phyloP scores from a whole-genome alignment of 2,329 filamentous ascomycete species.

The Colletotrichum neosansevieriae region DNA sequence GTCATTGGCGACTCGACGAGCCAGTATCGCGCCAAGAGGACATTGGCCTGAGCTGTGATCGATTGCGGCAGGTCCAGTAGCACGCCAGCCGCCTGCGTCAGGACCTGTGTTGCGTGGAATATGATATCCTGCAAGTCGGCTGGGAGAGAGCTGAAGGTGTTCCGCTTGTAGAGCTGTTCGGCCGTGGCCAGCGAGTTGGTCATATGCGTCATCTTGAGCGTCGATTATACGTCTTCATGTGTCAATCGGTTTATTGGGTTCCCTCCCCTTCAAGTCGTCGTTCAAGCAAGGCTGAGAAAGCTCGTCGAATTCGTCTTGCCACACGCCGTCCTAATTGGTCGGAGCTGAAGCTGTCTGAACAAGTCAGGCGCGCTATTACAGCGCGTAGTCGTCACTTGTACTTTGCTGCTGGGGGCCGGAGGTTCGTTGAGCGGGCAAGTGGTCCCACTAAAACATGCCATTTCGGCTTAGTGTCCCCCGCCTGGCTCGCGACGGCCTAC shows the following conservation, averaged over 20 bases:
- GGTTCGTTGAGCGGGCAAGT: slow-evolving; percentile 9
- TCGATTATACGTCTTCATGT: neutral
- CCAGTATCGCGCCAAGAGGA: slow-evolving; percentile 87
- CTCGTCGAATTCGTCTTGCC: neutral
- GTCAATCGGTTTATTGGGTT: neutral
- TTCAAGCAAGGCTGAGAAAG: slow-evolving; percentile 27
- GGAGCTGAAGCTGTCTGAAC: slow-evolving; percentile 22
- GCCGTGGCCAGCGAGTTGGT: slow-evolving; percentile 79
- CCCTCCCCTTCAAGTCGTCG: neutral
- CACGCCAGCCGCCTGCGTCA: slow-evolving; percentile 83
- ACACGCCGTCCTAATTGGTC: slow-evolving; percentile 29
- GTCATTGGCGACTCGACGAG: slow-evolving; percentile 67
- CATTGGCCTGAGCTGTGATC: slow-evolving; percentile 85
- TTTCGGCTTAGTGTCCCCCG: slow-evolving; percentile 24
- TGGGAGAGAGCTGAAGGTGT: slow-evolving; percentile 70
- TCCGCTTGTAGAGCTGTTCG: slow-evolving; percentile 73
- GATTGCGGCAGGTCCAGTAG: slow-evolving; percentile 88
- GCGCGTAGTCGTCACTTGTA: slow-evolving; percentile 32
- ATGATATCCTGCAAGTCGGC: slow-evolving; percentile 78
- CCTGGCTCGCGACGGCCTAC: slow-evolving; percentile 5
- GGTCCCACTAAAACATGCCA: slow-evolving; percentile 12
- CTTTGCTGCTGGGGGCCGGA: slow-evolving; percentile 16
- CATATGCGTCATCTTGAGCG: slow-evolving; percentile 37
- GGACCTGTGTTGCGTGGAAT: slow-evolving; percentile 76
- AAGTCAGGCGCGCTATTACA: slow-evolving; percentile 23